phyloP scores from a whole-genome alignment of 768 basidiomycete genomes.

The Omphalotus guepiniiformis region DNA sequence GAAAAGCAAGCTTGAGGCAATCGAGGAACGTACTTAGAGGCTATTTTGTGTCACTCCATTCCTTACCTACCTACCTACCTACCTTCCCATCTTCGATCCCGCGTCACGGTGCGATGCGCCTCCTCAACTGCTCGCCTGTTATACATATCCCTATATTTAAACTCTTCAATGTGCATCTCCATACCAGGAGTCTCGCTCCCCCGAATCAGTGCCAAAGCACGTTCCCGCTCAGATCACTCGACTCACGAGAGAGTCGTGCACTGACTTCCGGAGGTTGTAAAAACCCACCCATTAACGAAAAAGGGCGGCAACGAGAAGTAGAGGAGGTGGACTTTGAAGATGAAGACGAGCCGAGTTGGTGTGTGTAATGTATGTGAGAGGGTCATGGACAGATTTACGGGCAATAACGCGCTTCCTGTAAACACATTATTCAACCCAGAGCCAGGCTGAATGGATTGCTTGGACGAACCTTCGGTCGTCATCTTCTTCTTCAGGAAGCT shows the following conservation, averaged over 20 bases:
- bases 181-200: conserved; percentile 71
- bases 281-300: no score
- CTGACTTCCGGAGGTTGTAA: conserved; percentile 41
- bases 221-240: conserved; percentile 69
- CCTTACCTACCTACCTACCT: no score
- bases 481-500: conserved; percentile 25
- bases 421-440: not conserved
- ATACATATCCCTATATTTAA: conserved; percentile 63
- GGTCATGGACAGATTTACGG: conserved; percentile 63
- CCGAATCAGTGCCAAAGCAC: conserved; percentile 67
- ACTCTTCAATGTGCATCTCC: conserved; percentile 46
- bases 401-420: conserved; percentile 58
- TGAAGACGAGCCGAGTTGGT: conserved; percentile 49
- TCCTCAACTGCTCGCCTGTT: conserved; percentile 71
- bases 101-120: conserved; percentile 54
- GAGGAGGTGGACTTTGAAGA: conserved; percentile 9
- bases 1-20: no score
- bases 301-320: no score
- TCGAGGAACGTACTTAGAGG: no score
- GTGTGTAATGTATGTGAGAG: conserved; percentile 70
- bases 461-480: conserved; percentile 38
- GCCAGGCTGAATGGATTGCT: conserved; percentile 1
- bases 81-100: conserved; percentile 11
- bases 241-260: conserved; percentile 66
- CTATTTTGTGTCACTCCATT: no score